Base-by-base conservation (phyloP, 345 rosid genomes). In the Nephelium lappaceum region DNA sequence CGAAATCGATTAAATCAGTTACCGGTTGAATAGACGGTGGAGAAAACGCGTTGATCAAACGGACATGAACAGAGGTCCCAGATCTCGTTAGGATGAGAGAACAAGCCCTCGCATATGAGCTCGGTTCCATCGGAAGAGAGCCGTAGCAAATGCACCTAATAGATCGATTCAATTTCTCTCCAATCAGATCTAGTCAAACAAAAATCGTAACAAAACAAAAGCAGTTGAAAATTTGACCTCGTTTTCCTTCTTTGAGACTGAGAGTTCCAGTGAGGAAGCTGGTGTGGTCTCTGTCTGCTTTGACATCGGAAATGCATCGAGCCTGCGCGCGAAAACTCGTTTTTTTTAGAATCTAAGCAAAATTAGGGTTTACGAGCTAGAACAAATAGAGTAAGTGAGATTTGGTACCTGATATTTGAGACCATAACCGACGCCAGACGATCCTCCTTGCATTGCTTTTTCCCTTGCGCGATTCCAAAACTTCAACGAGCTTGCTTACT, bases 211-310 rank as follows among this genome's bases (percentile, higher is more conserved):
- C 25, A 14, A 36, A 25, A 25, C 65, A 24, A 6, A 55, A 24
- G 10, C 5, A 21, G 64, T 21, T 10, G 58, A 16, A 67, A 16
- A 4, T 76, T 11, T 42, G 39, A 93, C 98, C 97, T 93, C 99
- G 42, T 94, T 96, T 81, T 94, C 99, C 99, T 87, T 96, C 99
- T 73, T 85, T 80, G 36, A 96, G 87, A 77, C 95, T 93, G 86
- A 94, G 93, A 76, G 97, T 94, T 70, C 98, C 97, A n/a, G 99
- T 85, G 85, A 94, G 90, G 83, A 96, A 96, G 91, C 97, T 91
- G 69, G 99, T 91, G 84, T 93, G 94, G 82, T 94, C 99, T 1
- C 92, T 87, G 84, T 93, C 98, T 25, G 99, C 99, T 84, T 91
- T 93, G 23, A 96, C 97, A 83, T 94, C 98, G 8, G 99, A 84